These are phyloP conservation scores for Marasmius fiardii DNA, from an alignment of 1,284 basidiomycete genomes.

Conservation along the genomic window DNA sequence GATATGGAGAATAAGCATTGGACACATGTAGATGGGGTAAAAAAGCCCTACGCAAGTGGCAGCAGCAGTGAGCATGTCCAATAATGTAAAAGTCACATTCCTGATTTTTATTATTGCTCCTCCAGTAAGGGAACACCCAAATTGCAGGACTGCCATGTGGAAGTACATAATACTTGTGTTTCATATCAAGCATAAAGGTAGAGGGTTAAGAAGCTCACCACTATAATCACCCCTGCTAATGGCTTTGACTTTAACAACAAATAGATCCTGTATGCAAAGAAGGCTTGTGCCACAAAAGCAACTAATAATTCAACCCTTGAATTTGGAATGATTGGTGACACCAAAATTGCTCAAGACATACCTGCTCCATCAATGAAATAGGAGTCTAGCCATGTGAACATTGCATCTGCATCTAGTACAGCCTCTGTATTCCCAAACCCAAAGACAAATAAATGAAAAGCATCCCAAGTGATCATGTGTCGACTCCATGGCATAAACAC, in stretches of 20 bases:
- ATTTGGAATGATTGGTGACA: background rate
- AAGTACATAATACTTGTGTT: background rate
- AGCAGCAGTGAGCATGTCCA: slow-evolving; percentile 3
- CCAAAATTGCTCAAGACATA: background rate
- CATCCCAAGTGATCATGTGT: slow-evolving; percentile 18
- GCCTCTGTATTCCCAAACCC: slow-evolving; percentile 17
- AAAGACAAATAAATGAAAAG: slow-evolving; percentile 20
- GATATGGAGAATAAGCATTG: background rate
- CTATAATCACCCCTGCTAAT: background rate
- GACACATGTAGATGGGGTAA: background rate
- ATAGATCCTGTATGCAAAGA: background rate
- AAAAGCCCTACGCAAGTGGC: slow-evolving; percentile 18
- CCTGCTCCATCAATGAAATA: background rate
- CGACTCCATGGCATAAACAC: slow-evolving; percentile 13
- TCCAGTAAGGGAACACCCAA: too few species aligned
- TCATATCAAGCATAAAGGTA: background rate
- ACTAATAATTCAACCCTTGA: background rate
- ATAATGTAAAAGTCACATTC: too few species aligned
- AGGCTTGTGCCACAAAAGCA: background rate
- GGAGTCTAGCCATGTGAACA: background rate
- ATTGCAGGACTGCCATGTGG: slow-evolving; percentile 16
- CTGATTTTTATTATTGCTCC: too few species aligned
- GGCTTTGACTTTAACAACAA: background rate
- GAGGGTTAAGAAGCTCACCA: background rate
- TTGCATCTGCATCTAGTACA: slow-evolving; percentile 5